These are phyloP conservation scores for Salvia splendens DNA, from an alignment of 257 asterid genomes.

Conservation along the genomic window DNA sequence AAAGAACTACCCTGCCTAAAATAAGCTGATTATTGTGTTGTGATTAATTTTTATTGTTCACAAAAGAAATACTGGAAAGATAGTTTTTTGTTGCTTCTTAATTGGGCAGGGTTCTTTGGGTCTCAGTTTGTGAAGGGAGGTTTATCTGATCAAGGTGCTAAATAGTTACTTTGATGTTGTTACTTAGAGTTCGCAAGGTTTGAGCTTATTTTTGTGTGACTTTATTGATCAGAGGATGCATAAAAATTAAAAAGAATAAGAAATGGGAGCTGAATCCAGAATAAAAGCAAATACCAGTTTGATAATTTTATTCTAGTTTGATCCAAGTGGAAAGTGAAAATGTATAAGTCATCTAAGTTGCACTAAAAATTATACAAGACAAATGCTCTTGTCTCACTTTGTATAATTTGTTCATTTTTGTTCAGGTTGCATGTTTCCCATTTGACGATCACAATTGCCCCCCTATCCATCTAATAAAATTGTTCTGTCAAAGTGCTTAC, in stretches of 20 bases:
- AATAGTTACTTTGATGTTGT: constrained; percentile 2
- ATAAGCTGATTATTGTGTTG: constrained; percentile 6
- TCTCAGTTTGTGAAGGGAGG: neutral
- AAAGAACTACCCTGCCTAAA: constrained; percentile 4
- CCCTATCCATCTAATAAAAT: constrained; percentile 81
- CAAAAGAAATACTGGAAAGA: constrained; percentile 1
- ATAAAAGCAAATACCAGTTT: constrained; percentile 11
- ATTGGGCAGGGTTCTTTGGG: constrained; percentile 11
- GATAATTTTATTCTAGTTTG: constrained; percentile 5
- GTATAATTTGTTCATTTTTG: constrained; percentile 30
- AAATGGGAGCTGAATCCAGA: neutral
- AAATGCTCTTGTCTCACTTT: constrained; percentile 17
- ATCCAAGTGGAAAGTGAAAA: constrained; percentile 13
- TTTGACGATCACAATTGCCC: constrained; percentile 98
- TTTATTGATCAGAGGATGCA: neutral
- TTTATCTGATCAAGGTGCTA: neutral
- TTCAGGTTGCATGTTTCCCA: constrained; percentile 96
- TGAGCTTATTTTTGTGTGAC: neutral
- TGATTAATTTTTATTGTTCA: neutral
- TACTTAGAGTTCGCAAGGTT: constrained; percentile 9
- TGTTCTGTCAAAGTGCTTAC: constrained; percentile 95
- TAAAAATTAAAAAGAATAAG: neutral
- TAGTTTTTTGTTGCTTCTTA: neutral
- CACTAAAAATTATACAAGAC: neutral
- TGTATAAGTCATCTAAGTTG: constrained; percentile 1